A percentile compares a stretch with the other conserved stretches of the same genome.
Evolutionary conservation across 495 filamentous ascomycete genomes (phyloP).

Genomic region (Thozetella sp.): DNA sequence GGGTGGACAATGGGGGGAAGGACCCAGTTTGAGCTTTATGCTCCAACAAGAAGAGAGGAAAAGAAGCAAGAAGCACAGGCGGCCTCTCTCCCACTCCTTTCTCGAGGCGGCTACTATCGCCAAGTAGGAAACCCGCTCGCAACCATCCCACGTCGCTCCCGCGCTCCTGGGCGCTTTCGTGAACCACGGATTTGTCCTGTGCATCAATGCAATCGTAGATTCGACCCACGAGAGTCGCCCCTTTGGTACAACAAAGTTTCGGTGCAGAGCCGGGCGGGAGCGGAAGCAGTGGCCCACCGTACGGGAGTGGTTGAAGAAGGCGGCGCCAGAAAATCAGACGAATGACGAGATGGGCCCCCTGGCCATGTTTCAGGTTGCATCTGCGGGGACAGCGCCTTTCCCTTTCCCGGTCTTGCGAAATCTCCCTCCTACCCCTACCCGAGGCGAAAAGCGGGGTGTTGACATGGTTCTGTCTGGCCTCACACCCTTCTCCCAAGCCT

Average conservation of each 20-base stretch:
- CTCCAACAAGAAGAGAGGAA: no score
- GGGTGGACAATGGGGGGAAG: not conserved
- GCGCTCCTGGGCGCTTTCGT: not conserved
- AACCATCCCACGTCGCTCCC: not conserved
- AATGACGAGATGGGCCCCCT: constrained; percentile 2
- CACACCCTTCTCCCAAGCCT: not conserved
- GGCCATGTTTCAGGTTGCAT: constrained; percentile 1
- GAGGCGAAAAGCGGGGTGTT: not conserved
- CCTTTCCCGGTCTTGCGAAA: constrained; percentile 2
- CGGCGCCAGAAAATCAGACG: not conserved
- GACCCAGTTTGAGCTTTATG: not conserved
- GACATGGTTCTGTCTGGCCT: not conserved
- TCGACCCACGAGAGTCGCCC: not conserved
- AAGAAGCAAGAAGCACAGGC: no score
- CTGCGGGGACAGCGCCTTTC: not conserved
- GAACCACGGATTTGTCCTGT: not conserved
- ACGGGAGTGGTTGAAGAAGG: not conserved
- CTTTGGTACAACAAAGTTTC: not conserved
- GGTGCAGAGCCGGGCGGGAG: not conserved
- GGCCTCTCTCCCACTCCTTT: no score
- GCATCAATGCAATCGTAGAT: constrained; percentile 4
- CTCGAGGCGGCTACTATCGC: not conserved
- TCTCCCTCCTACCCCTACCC: not conserved
- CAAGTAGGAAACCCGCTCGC: not conserved
- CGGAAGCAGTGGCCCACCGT: not conserved